Evolutionary conservation across 2,329 filamentous ascomycete species (phyloP), one percentile per base, ranked within the genome.

Genomic region (Clarireedia monteithiana): DNA sequence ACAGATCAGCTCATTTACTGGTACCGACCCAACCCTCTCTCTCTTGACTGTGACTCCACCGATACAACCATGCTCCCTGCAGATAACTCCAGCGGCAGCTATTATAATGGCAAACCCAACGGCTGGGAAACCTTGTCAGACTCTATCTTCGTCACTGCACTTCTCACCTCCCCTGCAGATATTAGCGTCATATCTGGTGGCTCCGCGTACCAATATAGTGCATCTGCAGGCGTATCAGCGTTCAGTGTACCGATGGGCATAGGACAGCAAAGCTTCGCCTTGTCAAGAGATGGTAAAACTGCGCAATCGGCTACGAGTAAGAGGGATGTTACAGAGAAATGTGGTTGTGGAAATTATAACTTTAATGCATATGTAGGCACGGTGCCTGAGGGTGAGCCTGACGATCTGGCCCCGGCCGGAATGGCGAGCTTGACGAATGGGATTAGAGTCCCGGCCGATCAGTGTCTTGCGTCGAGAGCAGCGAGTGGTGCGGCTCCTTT

Each of bases 351-450:
- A 7, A 56, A 51, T 7, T 56, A 56, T 9, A 56, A 56, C 20
- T 56, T 56, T 9, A 56, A 56, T 46, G 53, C 53, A 2, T 56
- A 56, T 51, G 48, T 56, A 6, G 53, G 53, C n/a, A 34, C 10
- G 7, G 39, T 51, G 5, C 6, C 47, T 0, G 9, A 27, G 1
- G 14, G 23, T 6, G 30, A 14, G 3, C 23, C 15, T 2, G 53
- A 56, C 24, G 2, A 15, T 10, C 39, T 56, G n/a, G 1, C 1
- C 6, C 1, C 7, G 3, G 26, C 26, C 0, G 53, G 53, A 4
- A 9, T 27, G 2, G 14, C 36, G 4, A 6, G 23, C 17, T 55
- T 55, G 47, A 50, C 23, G 0, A 50, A 9, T 5, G 53, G 53
- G 0, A 50, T 55, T 10, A 55, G 47, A n/a, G 47, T 55, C 3